These are phyloP conservation scores for Trypanosoma caninum DNA, from an alignment of 208 protist genomes.

Conservation along the genomic window DNA sequence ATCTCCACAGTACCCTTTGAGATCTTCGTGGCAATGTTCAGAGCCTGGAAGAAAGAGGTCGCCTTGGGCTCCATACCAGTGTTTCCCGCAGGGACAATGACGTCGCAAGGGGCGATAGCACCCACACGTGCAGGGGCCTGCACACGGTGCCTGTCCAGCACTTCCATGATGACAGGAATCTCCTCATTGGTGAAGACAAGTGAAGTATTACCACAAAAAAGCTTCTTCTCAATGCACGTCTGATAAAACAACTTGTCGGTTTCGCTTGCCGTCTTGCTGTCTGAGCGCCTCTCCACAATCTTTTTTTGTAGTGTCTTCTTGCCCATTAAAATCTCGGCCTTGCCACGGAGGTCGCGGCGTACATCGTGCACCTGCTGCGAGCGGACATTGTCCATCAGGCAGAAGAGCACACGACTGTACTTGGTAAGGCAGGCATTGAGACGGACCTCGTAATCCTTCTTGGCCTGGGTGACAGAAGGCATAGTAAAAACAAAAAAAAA, in stretches of 20 bases:
- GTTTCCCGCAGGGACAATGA: constrained; percentile 94
- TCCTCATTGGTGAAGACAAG: constrained; percentile 98
- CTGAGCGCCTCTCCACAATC: constrained; percentile 83
- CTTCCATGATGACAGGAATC: constrained; percentile 77
- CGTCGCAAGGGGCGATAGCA: constrained; percentile 95
- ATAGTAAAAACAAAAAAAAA: too few species aligned
- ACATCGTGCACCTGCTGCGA: constrained; percentile 97
- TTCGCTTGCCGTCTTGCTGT: constrained; percentile 37
- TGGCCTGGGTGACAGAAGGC: constrained; percentile 64
- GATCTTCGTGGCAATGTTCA: constrained; percentile 99
- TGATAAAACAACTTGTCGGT: constrained; percentile 60
- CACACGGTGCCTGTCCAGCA: constrained; percentile 89
- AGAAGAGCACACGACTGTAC: constrained; percentile 96
- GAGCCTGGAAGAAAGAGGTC: constrained; percentile 99
- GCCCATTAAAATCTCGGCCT: constrained; percentile 96
- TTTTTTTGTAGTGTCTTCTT: constrained; percentile 99
- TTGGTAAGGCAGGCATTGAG: constrained; percentile 89
- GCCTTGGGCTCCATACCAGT: constrained; percentile 98
- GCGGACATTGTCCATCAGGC: constrained; percentile 97
- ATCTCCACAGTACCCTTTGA: constrained; percentile 99
- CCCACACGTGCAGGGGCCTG: constrained; percentile 96
- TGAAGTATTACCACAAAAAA: constrained; percentile 95
- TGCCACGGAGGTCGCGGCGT: constrained; percentile 92
- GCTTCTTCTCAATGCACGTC: constrained; percentile 43
- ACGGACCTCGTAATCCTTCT: constrained; percentile 90